Evolutionary conservation across 768 basidiomycete species (phyloP).

Genomic region (Tubosaeta brunneosetosa): DNA sequence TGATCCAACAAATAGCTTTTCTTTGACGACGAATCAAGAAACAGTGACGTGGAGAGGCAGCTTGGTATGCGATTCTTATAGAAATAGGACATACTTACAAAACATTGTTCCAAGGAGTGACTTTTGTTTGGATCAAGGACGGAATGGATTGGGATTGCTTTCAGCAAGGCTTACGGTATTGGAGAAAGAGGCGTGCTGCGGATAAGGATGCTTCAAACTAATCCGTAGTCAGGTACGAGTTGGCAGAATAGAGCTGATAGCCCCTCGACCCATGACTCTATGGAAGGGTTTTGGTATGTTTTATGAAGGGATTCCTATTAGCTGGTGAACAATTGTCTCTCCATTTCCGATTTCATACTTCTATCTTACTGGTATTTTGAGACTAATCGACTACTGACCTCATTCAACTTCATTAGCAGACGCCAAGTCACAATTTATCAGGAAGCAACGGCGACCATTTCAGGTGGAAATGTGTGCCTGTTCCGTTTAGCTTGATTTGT

Average conservation of each 20-base stretch:
- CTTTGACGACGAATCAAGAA: constrained; percentile 67
- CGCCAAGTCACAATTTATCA: constrained; percentile 1
- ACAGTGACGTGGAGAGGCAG: constrained; percentile 46
- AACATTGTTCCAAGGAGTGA: constrained; percentile 57
- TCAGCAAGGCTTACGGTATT: constrained; percentile 64
- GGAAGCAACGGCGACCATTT: not conserved
- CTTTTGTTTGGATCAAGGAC: constrained; percentile 64
- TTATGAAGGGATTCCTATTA: not conserved
- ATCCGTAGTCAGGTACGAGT: not conserved
- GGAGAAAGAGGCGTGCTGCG: constrained; percentile 50
- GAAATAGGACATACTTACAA: not conserved
- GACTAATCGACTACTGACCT: not conserved
- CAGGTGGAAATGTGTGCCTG: not conserved
- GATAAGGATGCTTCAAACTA: constrained; percentile 9
- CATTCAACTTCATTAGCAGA: not conserved
- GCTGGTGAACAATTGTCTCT: too few relatives aligned
- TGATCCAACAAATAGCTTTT: constrained; percentile 40
- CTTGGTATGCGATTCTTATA: constrained; percentile 37
- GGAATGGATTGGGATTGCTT: constrained; percentile 62
- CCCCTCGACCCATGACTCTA: not conserved
- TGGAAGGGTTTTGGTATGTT: constrained; percentile 7
- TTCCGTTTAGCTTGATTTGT: not conserved
- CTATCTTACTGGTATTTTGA: constrained; percentile 4
- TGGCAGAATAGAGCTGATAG: not conserved
- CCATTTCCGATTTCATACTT: not conserved